Base-by-base conservation (phyloP, 1,284 basidiomycete genomes). In the Hemileia vastatrix region DNA sequence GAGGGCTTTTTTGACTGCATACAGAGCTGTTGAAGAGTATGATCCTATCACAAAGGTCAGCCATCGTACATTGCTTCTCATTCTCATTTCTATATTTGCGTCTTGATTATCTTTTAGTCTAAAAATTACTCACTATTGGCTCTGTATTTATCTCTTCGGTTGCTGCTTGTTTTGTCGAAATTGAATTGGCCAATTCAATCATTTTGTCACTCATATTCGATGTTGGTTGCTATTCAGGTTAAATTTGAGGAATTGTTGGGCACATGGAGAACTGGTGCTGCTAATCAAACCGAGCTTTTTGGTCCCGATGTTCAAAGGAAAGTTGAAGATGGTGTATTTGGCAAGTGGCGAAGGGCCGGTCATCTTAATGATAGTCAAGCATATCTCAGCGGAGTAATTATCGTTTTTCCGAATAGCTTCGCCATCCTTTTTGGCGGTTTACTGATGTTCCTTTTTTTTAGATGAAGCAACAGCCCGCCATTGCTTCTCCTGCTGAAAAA, bases 231-330 rank as follows among this genome's bases (percentile, higher is more conserved):
- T 19, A 4, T 27, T 23, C 23, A 63, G 60, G 54, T 63, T 40
- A 63, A 63, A 27, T 63, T 63, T 27, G 60, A 63, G 44, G 60
- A 63, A 33, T 47, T 63, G 15, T 31, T 63, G 27, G 60, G 60
- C 33, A 63, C 60, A 6, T 63, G 60, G 60, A 54, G 54, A 43
- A 63, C 60, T 6, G 60, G 60, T 27, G 55, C 60, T 11, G 48
- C 54, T 3, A 54, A 47, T 18, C 52, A 49, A 27, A 44, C 60
- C 15, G 60, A 63, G 51, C 40, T 63, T n/a, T 63, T 63, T 32
- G 60, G 54, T 36, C 44, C 54, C 24, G 60, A 63, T 19, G 40
- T 63, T 24, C 60, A 63, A 40, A 47, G 54, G 40, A 47, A 54
- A 6, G 56, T 63, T 8, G 60, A 63, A 44, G 60, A 55, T 19